These are phyloP conservation scores for Calendula officinalis DNA, from an alignment of 129 eudicot species.

Conservation along the genomic window DNA sequence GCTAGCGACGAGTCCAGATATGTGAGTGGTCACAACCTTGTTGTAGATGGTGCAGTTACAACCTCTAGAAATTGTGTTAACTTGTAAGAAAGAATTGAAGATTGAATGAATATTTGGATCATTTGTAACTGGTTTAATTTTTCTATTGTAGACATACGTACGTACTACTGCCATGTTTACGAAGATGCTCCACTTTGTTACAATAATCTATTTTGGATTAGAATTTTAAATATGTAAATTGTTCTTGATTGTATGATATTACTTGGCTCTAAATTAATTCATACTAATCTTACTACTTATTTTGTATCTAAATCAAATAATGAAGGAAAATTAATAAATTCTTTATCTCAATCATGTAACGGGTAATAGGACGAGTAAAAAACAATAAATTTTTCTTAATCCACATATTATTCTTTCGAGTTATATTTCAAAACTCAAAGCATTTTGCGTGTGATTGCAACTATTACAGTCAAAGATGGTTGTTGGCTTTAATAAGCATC, in stretches of 20 bases:
- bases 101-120: neutral
- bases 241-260: neutral
- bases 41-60: constrained; percentile 72
- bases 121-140: neutral
- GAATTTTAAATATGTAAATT: neutral
- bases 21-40: constrained; percentile 82
- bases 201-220: neutral
- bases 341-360: too few relatives aligned
- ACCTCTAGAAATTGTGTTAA: constrained; percentile 57
- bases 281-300: neutral
- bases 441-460: neutral
- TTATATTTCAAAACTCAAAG: neutral
- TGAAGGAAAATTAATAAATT: too few relatives aligned
- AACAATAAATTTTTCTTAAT: too few relatives aligned
- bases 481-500: neutral
- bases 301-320: too few relatives aligned
- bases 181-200: neutral
- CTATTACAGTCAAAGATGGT: constrained; percentile 1
- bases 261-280: neutral
- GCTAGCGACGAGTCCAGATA: constrained; percentile 75
- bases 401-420: neutral
- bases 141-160: neutral
- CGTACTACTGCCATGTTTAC: neutral
- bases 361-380: too few relatives aligned
- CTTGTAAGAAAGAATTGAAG: constrained; percentile 30